A percentile compares a stretch with the other conserved stretches of the same genome.
phyloP scores from a whole-genome alignment of 2,329 filamentous ascomycete genomes.

The Mycosphaerella sp. region DNA sequence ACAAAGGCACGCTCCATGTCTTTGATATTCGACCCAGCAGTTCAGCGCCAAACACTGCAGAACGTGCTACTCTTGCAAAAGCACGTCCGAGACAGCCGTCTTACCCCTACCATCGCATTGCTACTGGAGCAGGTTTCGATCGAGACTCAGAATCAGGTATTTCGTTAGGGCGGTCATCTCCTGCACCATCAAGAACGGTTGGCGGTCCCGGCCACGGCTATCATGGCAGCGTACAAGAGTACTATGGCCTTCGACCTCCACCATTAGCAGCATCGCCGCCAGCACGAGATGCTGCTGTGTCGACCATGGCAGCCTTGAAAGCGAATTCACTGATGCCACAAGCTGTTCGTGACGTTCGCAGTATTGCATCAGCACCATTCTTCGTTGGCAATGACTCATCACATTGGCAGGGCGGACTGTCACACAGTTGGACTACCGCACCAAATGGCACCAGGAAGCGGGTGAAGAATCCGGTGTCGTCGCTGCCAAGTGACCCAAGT shows the following conservation, averaged over 20 bases:
- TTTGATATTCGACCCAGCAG: constrained; percentile 69
- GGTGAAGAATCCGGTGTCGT: constrained; percentile 35
- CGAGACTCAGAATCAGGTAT: constrained; percentile 23
- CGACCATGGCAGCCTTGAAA: constrained; percentile 29
- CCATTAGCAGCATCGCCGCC: constrained; percentile 27
- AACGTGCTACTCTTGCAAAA: constrained; percentile 7
- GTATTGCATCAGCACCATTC: constrained; percentile 73
- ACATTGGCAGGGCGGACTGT: constrained; percentile 35
- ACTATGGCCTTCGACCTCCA: constrained; percentile 31
- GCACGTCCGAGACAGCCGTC: constrained; percentile 23
- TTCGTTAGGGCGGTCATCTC: constrained; percentile 25
- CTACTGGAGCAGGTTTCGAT: constrained; percentile 18
- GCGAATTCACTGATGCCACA: constrained; percentile 55
- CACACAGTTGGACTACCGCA: constrained; percentile 31
- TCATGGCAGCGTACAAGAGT: constrained; percentile 32
- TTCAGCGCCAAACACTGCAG: constrained; percentile 6
- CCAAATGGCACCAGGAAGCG: constrained; percentile 33
- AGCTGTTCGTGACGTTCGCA: constrained; percentile 84
- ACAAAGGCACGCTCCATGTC: constrained; percentile 92
- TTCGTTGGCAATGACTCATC: constrained; percentile 69
- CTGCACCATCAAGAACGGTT: constrained; percentile 20
- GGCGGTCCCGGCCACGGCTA: constrained; percentile 16
- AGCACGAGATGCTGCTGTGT: constrained; percentile 16
- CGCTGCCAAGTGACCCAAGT: constrained; percentile 49
- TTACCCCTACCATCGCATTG: constrained; percentile 21